Conservation (phyloP, 208 protist species). For the Trypanosoma mega region DNA sequence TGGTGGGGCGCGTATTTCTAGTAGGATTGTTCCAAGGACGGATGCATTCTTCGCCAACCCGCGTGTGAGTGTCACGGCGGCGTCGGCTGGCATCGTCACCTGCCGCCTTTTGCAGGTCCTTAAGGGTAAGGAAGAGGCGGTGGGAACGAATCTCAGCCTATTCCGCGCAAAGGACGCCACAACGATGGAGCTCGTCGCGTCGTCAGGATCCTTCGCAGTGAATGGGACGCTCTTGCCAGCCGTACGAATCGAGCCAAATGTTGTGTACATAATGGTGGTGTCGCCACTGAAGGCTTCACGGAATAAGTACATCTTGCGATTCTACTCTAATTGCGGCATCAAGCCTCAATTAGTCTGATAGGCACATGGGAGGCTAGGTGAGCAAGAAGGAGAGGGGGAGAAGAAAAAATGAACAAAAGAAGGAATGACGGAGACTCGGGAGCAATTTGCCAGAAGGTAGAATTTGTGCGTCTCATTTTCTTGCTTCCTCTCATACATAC, state of each 20-base stretch:
- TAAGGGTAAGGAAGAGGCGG: constrained; percentile 26
- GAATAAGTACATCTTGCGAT: constrained; percentile 67
- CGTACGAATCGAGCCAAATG: constrained; percentile 44
- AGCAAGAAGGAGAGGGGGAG: too few species aligned
- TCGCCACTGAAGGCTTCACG: constrained; percentile 34
- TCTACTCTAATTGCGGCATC: constrained; percentile 47
- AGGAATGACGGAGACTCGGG: too few species aligned
- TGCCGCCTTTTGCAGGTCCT: constrained; percentile 57
- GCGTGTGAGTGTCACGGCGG: constrained; percentile 40
- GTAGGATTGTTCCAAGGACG: constrained; percentile 29
- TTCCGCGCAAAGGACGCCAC: constrained; percentile 43
- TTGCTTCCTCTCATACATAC: too few species aligned
- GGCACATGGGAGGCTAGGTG: neutral
- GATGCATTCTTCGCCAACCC: constrained; percentile 64
- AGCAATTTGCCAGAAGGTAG: too few species aligned
- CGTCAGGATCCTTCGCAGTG: constrained; percentile 40
- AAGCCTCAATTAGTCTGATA: constrained; percentile 33
- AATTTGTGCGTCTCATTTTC: too few species aligned
- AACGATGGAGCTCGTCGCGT: constrained; percentile 59
- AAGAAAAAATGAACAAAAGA: too few species aligned
- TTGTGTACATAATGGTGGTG: constrained; percentile 59
- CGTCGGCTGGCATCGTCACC: constrained; percentile 32
- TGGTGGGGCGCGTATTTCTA: constrained; percentile 15
- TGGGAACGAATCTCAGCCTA: constrained; percentile 48
- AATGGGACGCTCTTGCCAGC: constrained; percentile 43